These are phyloP conservation scores for Fraxinus ornus DNA, from an alignment of 305 asterid genomes.

Conservation along the genomic window DNA sequence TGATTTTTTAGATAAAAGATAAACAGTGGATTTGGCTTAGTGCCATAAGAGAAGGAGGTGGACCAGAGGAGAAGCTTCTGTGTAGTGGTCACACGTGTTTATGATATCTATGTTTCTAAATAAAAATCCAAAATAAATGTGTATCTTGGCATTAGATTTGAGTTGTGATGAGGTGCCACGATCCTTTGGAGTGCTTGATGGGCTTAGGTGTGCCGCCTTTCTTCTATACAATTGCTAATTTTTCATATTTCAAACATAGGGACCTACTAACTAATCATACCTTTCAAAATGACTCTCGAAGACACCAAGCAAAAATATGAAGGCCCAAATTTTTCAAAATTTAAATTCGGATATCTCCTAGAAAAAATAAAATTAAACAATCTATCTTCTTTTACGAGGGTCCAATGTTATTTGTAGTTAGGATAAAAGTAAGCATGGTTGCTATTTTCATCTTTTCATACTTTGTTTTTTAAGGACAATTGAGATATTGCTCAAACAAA, in stretches of 20 bases:
- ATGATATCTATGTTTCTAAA: background rate
- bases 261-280: background rate
- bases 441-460: background rate
- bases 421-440: background rate
- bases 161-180: background rate
- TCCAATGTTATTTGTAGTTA: background rate
- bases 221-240: background rate
- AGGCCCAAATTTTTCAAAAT: background rate
- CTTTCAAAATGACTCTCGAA: background rate
- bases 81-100: background rate
- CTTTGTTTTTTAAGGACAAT: background rate
- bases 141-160: background rate
- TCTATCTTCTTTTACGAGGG: background rate
- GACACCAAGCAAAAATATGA: background rate
- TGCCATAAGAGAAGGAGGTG: background rate
- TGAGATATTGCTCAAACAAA: background rate
- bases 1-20: background rate
- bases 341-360: background rate
- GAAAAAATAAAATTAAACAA: background rate
- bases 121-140: background rate
- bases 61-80: background rate
- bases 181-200: background rate
- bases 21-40: background rate
- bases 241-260: background rate
- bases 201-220: background rate